Conservation (phyloP, 768 basidiomycete species). For the Lepiota subincarnata region DNA sequence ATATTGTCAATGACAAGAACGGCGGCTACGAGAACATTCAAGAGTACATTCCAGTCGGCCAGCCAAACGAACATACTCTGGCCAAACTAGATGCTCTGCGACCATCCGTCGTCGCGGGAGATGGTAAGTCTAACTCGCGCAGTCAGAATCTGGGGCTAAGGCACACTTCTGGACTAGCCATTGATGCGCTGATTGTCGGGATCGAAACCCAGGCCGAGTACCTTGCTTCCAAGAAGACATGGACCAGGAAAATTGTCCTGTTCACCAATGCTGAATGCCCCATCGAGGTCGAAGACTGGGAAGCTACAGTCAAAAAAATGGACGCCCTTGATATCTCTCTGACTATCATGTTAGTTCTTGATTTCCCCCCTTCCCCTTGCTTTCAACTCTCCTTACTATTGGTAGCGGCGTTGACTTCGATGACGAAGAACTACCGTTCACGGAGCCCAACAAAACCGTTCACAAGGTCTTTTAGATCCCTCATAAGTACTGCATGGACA, state of each 20-base stretch:
- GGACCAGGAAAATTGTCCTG: conserved; percentile 80
- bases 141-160: not conserved
- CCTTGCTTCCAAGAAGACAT: conserved; percentile 68
- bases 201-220: conserved; percentile 73
- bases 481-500: not conserved
- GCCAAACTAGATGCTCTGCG: conserved; percentile 58
- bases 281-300: conserved; percentile 74
- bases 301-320: conserved; percentile 63
- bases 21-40: conserved; percentile 73
- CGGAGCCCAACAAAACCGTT: conserved; percentile 62
- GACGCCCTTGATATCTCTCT: conserved; percentile 52
- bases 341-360: conserved; percentile 60
- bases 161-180: conserved; percentile 42
- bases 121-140: conserved; percentile 51
- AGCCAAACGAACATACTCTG: conserved; percentile 63
- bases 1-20: conserved; percentile 53
- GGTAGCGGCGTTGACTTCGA: conserved; percentile 86
- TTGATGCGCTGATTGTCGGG: conserved; percentile 85
- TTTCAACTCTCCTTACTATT: conserved; percentile 5
- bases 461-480: conserved; percentile 55
- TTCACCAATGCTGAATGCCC: conserved; percentile 83
- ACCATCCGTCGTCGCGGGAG: conserved; percentile 55
- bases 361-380: not conserved
- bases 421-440: conserved; percentile 60
- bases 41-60: conserved; percentile 65